Conservation (phyloP, 164 flowering plant species). For the Magnolia kwangsiensis region DNA sequence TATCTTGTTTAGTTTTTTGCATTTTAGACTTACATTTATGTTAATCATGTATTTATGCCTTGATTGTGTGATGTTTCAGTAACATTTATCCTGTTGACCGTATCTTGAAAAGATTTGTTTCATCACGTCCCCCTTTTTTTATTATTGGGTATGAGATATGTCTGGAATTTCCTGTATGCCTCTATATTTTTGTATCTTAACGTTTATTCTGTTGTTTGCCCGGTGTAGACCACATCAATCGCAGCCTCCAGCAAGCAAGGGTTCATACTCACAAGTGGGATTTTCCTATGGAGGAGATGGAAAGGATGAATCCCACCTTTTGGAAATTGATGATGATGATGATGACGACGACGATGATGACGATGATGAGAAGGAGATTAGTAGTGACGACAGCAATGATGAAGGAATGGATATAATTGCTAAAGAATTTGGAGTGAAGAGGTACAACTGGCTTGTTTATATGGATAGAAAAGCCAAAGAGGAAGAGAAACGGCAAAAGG, state of each 20-base stretch:
- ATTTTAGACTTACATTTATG: too few relatives aligned
- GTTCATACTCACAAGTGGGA: conserved; percentile 94
- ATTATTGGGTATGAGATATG: too few relatives aligned
- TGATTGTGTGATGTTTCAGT: background rate
- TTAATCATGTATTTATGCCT: too few relatives aligned
- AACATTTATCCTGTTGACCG: background rate
- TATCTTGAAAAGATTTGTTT: background rate
- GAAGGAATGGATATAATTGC: conserved; percentile 92
- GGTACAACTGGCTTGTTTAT: conserved; percentile 95
- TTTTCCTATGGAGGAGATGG: conserved; percentile 86
- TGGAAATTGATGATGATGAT: conserved; percentile 68
- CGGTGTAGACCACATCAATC: conserved; percentile 46
- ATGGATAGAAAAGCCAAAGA: conserved; percentile 96
- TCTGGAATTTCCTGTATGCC: too few relatives aligned
- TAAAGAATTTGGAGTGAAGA: conserved; percentile 94
- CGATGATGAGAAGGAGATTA: conserved; percentile 77
- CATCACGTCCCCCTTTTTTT: too few relatives aligned
- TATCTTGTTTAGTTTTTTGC: too few relatives aligned
- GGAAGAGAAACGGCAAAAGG: conserved; percentile 91
- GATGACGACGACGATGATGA: conserved; percentile 79
- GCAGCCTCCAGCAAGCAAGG: conserved; percentile 72
- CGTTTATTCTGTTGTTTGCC: conserved; percentile 6
- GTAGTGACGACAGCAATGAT: conserved; percentile 95
- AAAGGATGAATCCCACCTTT: conserved; percentile 53
- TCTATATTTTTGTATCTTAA: background rate